phyloP scores from a whole-genome alignment of 306 rosid genomes.

The Trifolium subterraneum region DNA sequence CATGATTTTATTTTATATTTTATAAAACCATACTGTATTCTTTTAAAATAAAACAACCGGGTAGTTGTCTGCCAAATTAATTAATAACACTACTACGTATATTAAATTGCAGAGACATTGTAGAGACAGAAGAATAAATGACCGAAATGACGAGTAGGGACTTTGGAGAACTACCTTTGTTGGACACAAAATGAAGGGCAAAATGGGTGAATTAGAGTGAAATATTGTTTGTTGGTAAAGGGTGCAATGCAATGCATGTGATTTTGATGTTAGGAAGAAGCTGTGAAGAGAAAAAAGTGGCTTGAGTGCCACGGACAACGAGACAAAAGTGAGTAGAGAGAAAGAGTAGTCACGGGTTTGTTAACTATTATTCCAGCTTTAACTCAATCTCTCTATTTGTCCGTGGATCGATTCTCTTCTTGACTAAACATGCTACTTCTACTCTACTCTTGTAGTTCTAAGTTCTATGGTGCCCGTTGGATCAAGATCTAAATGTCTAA shows the following conservation, averaged over 20 bases:
- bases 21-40: too few species aligned
- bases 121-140: background rate
- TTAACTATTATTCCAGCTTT: slow-evolving; percentile 32
- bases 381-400: background rate
- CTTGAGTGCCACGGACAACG: slow-evolving; percentile 39
- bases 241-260: slow-evolving; percentile 46
- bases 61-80: background rate
- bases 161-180: background rate
- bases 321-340: slow-evolving; percentile 44
- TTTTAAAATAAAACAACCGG: too few species aligned
- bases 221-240: slow-evolving; percentile 3
- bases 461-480: too few species aligned
- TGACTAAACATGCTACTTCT: background rate
- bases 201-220: background rate
- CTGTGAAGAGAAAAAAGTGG: slow-evolving; percentile 34
- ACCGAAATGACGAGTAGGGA: background rate
- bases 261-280: background rate
- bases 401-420: background rate
- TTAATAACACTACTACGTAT: background rate
- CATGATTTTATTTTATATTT: too few species aligned
- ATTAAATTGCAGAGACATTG: background rate
- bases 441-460: too few species aligned
- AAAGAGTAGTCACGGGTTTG: slow-evolving; percentile 48
- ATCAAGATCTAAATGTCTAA: too few species aligned
- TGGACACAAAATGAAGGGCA: slow-evolving; percentile 20